Evolutionary conservation across 1,139 yeast species (phyloP), one percentile per base, ranked within the genome.

Genomic region (Suhomyces bribrorum): DNA sequence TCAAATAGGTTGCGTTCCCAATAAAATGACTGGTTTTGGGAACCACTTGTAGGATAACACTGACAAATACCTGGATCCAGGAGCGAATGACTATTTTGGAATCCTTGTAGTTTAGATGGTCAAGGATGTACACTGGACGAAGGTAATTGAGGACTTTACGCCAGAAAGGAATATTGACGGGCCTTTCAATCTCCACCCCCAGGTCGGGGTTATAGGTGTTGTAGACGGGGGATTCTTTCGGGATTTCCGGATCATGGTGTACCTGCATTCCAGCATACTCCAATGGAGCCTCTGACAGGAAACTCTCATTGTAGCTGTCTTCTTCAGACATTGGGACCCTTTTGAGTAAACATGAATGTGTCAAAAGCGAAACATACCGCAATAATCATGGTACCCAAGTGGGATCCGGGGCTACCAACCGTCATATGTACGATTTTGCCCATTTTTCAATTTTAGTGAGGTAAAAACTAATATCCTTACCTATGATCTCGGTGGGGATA

Each of bases 31-130:
- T 49, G 1, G 60, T 47, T 7, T 38, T 35, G 1, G 66, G 68
- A 1, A 63, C 53, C 3, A 62, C 49, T 7, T 58, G 43, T 12
- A 66, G 35, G 2, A 66, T 40, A 7, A 59, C 56, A 1, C 61
- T 49, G 4, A 46, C 36, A 64, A 69, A 66, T 4, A 59, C 43
- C 37, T 61, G 65, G 4, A 55, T 25, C 62, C 66, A 66, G 2
- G 68, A 55, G 18, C 62, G 50, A 6, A 56, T 25, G 1, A 49
- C 58, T 0, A 55, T 44, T 37, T 61, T 61, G 41, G 62, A 52
- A 5, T 69, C 64, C 0, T 37, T 40, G 36, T 46, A 53, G 30
- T 54, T 56, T 11, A 62, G 36, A 44, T 64, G 69, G 26, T 64
- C 53, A 2, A 62, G 26, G 4, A 66, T 41, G 36, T 54, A 64